Base-by-base conservation (phyloP, 768 basidiomycete genomes). In the Calvatia gigantea region DNA sequence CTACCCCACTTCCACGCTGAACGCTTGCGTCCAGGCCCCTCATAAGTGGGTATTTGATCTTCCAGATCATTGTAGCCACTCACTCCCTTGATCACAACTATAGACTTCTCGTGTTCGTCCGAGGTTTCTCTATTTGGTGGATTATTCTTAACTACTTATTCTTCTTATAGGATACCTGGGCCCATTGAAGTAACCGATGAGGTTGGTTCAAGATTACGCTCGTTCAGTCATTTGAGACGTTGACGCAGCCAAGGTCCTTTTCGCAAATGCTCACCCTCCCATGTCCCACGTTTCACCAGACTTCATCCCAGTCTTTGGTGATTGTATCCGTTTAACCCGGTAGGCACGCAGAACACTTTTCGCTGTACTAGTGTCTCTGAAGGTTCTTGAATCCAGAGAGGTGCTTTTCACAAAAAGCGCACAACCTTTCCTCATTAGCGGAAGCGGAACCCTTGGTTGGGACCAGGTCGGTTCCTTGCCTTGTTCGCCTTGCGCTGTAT, bases 361-460 rank as follows among this genome's bases (percentile, higher is more conserved):
- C 11, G n/a, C 28, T 38, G 17, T 54, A 37, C 51, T 14, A 15
- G 47, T 3, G 8, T n/a, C 27, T 42, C 33, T 41, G 28, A 21
- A 11, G 38, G 7, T 19, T 11, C 11, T n/a, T 25, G 11, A 32
- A 58, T 45, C 38, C 60, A 87, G 90, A 58, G 75, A 90, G 52
- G 85, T 98, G 6, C 71, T 98, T 19, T 86, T 84, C 66, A 87
- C 96, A 28, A 79, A 83, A 52, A 73, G 77, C 21, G 90, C 80
- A 0, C 97, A 98, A 65, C 92, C 94, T 0, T 94, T 99, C 78
- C 73, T 99, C 63, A 89, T 98, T 59, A 86, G 94, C 25, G 97
- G 97, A 1, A 91, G 87, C 52, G 97, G 97, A 14, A 98, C 97
- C 2, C 78, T 99, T 31, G 97, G 97, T 27, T 98, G 95, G 94